Base-by-base conservation (phyloP, 2,329 filamentous ascomycete species). In the Akanthomyces uredinophilus region DNA sequence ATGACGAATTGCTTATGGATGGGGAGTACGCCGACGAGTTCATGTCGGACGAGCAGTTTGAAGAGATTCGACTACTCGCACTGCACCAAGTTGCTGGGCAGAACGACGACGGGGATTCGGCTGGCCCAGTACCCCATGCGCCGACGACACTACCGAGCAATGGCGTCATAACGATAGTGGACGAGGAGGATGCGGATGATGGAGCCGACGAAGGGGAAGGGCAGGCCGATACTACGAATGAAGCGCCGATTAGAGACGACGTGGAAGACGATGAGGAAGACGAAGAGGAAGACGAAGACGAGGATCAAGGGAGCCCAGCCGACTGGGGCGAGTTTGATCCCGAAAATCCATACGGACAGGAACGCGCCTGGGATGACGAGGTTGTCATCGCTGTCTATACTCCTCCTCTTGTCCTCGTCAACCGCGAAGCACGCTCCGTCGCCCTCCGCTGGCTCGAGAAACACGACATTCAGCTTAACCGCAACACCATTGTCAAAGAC, bases 391-490 rank as follows among this genome's bases (percentile, higher is more conserved):
- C 69, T 43, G 61, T 69, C 0, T 59, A 63, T 20, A 55, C 61
- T 24, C 68, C 69, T 0, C 16, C 27, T 2, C 52, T 63, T 3
- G 24, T 66, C 11, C 64, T 61, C 37, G 68, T 69, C 6, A 68
- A 65, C 52, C 60, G 52, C 11, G 71, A 73, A 47, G 64, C 68
- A 0, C 70, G 68, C 44, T 58, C n/a, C 16, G 58, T 56, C 6
- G 64, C 65, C 1, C 18, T 64, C 5, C 16, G 7, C 11, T 71
- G 69, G 70, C 53, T 67, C 20, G 14, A 37, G 5, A 46, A 47
- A 22, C 44, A 54, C n/a, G 47, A 51, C 16, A 49, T 56, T 2
- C 54, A 41, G 7, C 43, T 64, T 16, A 5, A 24, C 11, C 53
- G 46, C 53, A 52, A n/a, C 22, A 62, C 27, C 7, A 62, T 62